Evolutionary conservation across 768 basidiomycete species (phyloP), one percentile per base, ranked within the genome.

Genomic region (Calocera viscosa): DNA sequence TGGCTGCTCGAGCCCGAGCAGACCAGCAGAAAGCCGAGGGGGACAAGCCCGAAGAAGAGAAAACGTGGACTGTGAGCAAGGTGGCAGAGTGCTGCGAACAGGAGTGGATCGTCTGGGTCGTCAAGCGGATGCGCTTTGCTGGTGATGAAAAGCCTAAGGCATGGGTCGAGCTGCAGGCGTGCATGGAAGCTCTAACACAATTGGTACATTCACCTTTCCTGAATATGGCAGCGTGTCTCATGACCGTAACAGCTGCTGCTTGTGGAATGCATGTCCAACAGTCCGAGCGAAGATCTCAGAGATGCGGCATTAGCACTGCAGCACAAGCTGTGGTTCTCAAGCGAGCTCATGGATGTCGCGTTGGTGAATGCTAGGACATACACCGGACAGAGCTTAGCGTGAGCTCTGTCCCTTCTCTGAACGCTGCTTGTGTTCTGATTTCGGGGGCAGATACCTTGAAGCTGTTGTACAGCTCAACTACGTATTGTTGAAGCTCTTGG

Each of bases 111-210:
- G 82, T 87, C 41, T 98, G 92, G 91, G 89, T 95, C 22, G 82
- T 95, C 68, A 85, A 81, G 72, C 83, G 94, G 30, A 94, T 98
- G 89, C 84, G 88, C 65, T 84, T 86, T 67, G 89, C 93, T 8
- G 83, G 92, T 65, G 94, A 97, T 70, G 92, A 94, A 71, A 94
- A 93, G 92, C 95, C 95, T 33, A 94, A 94, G 73, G 80, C 85
- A 68, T 98, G 94, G 93, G 90, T 86, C 30, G 94, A 96, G 74
- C 80, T 98, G 30, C 93, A 97, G 76, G 91, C 93, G 34, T 92
- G 93, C 34, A 85, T 96, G 72, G 91, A 95, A 73, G 95, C 92
- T 75, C 83, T 98, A 70, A 94, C 92, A 22, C 94, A 96, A 72
- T 81, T 98, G 66, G 80, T 80, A 60, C 64, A 77, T 71, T 28